Evolutionary conservation across 2,329 filamentous ascomycete species (phyloP).

Genomic region (Xylaria sp.): DNA sequence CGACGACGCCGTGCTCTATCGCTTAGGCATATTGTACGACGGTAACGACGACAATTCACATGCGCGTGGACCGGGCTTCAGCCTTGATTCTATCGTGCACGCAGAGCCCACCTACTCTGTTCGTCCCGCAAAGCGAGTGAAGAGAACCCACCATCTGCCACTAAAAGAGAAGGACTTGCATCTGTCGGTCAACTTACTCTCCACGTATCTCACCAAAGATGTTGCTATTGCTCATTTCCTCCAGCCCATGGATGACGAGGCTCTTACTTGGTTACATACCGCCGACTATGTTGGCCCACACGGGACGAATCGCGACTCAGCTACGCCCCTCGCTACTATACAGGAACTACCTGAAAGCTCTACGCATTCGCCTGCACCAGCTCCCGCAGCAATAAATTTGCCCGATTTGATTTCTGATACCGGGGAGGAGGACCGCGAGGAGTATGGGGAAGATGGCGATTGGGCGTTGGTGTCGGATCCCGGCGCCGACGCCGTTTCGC

Average conservation of each 20-base stretch:
- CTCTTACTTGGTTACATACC: not conserved
- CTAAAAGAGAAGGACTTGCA: constrained; percentile 7
- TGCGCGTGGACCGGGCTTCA: constrained; percentile 31
- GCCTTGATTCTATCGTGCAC: constrained; percentile 34
- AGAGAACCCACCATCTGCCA: constrained; percentile 13
- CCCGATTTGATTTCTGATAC: constrained; percentile 31
- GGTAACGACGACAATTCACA: constrained; percentile 34
- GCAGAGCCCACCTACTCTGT: constrained; percentile 35
- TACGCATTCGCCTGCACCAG: constrained; percentile 12
- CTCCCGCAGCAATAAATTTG: constrained; percentile 19
- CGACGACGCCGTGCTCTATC: constrained; percentile 37
- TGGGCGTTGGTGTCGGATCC: constrained; percentile 31
- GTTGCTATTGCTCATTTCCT: constrained; percentile 24
- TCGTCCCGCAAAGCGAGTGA: constrained; percentile 33
- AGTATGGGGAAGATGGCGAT: constrained; percentile 20
- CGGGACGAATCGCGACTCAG: not conserved
- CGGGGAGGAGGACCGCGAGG: constrained; percentile 20
- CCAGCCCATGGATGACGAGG: constrained; percentile 14
- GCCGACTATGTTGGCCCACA: constrained; percentile 1
- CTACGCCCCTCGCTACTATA: constrained; percentile 28
- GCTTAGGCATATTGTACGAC: constrained; percentile 38
- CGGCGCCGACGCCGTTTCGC: not conserved
- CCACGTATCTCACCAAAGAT: constrained; percentile 23
- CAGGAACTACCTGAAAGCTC: constrained; percentile 33
- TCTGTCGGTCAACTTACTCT: constrained; percentile 28